Conservation (phyloP, 2,329 filamentous ascomycete genomes). For the Fonsecaea nubica region DNA sequence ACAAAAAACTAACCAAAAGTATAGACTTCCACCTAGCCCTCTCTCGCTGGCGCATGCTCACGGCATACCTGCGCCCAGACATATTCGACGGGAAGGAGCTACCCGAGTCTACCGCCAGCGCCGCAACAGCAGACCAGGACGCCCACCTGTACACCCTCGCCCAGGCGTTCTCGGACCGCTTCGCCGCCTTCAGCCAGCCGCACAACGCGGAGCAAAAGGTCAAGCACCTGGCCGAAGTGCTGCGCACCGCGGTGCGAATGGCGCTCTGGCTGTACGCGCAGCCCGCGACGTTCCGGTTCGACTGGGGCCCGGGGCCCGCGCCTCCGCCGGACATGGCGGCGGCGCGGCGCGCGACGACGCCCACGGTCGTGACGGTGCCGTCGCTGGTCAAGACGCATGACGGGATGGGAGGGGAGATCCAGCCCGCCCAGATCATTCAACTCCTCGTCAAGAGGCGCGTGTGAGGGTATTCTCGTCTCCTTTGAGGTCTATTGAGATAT, state of each 20-base stretch:
- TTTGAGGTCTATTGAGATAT: neutral
- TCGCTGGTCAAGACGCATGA: neutral
- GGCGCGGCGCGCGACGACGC: neutral
- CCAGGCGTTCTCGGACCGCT: slow-evolving; percentile 36
- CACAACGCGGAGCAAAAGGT: slow-evolving; percentile 28
- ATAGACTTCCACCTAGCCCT: slow-evolving; percentile 32
- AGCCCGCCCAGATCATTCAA: neutral
- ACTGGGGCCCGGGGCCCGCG: slow-evolving; percentile 7
- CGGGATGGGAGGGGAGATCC: neutral
- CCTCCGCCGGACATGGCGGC: too few species aligned
- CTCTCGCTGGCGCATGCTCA: slow-evolving; percentile 45
- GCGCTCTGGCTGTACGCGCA: slow-evolving; percentile 43
- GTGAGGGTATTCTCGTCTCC: neutral
- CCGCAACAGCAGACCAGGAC: neutral
- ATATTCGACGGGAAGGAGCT: slow-evolving; percentile 4
- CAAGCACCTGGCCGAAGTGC: slow-evolving; percentile 38
- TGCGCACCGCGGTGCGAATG: slow-evolving; percentile 37
- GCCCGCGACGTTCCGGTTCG: slow-evolving; percentile 36
- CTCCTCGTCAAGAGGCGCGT: neutral
- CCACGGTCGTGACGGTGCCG: neutral
- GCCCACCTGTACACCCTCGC: slow-evolving; percentile 22
- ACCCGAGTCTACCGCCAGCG: slow-evolving; percentile 3
- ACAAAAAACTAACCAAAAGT: neutral
- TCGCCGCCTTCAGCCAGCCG: slow-evolving; percentile 38
- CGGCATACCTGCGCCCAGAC: slow-evolving; percentile 37